phyloP scores from a whole-genome alignment of 2,329 filamentous ascomycete genomes.

The Cercospora zeina region DNA sequence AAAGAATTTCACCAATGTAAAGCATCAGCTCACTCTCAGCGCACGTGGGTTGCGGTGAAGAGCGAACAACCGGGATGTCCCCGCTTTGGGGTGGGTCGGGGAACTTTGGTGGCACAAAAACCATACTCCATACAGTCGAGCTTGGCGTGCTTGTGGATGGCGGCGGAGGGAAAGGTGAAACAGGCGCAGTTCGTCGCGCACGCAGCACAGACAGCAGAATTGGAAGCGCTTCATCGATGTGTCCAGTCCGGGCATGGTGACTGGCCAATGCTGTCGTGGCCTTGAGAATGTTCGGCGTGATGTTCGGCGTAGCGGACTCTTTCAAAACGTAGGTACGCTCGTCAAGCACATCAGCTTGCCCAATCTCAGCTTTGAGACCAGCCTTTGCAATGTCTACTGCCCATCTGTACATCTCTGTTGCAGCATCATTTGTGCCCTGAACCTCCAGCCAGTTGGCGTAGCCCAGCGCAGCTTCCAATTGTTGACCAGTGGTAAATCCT shows the following conservation, averaged over 20 bases:
- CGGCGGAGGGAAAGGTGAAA: conserved; percentile 42
- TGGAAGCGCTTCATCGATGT: conserved; percentile 70
- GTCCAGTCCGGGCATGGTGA: conserved; percentile 69
- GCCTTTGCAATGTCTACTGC: conserved; percentile 72
- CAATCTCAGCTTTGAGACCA: conserved; percentile 45
- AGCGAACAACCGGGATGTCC: conserved; percentile 64
- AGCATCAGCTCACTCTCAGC: conserved; percentile 83
- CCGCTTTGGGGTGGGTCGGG: conserved; percentile 71
- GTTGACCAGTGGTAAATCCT: conserved; percentile 77
- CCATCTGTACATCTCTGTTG: conserved; percentile 71
- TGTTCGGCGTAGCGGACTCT: conserved; percentile 53
- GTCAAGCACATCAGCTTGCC: conserved; percentile 55
- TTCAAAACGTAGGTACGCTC: conserved; percentile 58
- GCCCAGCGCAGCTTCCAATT: conserved; percentile 75
- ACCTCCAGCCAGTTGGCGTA: conserved; percentile 85
- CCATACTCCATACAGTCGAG: conserved; percentile 13
- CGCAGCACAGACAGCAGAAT: conserved; percentile 83
- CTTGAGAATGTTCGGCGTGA: conserved; percentile 66
- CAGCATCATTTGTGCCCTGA: conserved; percentile 65
- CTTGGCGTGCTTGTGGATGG: conserved; percentile 34
- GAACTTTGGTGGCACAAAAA: conserved; percentile 53
- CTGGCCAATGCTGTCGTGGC: conserved; percentile 76
- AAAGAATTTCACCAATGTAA: conserved; percentile 93
- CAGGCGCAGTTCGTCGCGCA: conserved; percentile 64
- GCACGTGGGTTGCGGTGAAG: conserved; percentile 60